Base-by-base conservation (phyloP, 208 protist genomes). In the Herpetomonas samuelpessoai region DNA sequence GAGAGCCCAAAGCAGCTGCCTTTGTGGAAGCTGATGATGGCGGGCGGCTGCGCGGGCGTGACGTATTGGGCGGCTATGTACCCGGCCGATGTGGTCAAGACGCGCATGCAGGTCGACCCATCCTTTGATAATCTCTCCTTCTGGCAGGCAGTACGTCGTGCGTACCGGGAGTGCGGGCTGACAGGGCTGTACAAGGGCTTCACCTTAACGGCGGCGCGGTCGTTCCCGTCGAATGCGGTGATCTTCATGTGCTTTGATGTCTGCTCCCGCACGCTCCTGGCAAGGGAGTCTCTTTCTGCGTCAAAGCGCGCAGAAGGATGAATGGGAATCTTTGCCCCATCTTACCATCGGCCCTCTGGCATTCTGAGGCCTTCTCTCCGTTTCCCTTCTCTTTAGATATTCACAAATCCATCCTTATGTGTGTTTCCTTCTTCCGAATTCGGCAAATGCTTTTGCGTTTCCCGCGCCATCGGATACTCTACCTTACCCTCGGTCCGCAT, bases 51-150 rank as follows among this genome's bases (percentile, higher is more conserved):
- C 49, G 83, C 75, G 21, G 92, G 89, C 1, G 80, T 89, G 19
- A 75, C 81, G 1, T 94, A 87, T 58, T 95, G 92, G 92, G 85
- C 86, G 0, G 57, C 77, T 4, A 86, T 93, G 38, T 97, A 91
- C 54, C 88, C 92, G 0, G 86, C 86, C 9, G 92, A 97, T 56
- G 81, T 95, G 2, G 74, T 90, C 31, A 95, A 95, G 64, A 95
- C 92, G 1, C 73, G 89, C 6, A 79, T 96, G 24, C 90, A 96
- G 68, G 79, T 92, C 16, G 85, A 94, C 54, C 61, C 81, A 0
- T 46, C 46, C 2, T 82, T 72, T 38, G 38, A 27, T 2, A 21
- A 41, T 0, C n/a, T 63, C 29, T 61, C 57, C 45, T 65, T 95
- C 21, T 28, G 55, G 22, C 46, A 39, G 9, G 74, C 71, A 2